Evolutionary conservation across 768 basidiomycete genomes (phyloP).

Genomic region (Tricholoma flavovirens): DNA sequence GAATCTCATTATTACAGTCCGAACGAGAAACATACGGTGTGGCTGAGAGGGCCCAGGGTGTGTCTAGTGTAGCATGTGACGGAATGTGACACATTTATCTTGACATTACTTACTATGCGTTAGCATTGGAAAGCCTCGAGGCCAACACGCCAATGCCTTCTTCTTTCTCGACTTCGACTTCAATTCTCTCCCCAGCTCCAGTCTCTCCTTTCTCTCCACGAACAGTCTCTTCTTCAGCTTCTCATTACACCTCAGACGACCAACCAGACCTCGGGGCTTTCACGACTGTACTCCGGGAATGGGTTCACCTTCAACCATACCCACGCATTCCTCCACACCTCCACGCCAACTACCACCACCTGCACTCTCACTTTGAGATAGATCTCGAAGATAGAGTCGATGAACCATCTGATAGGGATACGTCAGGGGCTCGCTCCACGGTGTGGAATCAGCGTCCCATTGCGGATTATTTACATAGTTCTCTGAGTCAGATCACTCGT

Average conservation of each 20-base stretch:
- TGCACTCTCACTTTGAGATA: slow-evolving; percentile 1
- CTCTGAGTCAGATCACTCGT: not conserved
- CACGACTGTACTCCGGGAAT: slow-evolving; percentile 61
- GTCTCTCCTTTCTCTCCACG: slow-evolving; percentile 4
- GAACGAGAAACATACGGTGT: no score
- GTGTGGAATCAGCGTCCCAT: slow-evolving; percentile 61
- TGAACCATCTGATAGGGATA: not conserved
- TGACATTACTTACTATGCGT: no score
- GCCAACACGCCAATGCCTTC: not conserved
- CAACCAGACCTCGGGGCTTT: slow-evolving; percentile 73
- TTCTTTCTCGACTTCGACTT: not conserved
- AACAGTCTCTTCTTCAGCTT: slow-evolving; percentile 16
- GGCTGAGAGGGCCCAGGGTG: no score
- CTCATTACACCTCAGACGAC: slow-evolving; percentile 56
- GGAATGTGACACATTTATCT: no score
- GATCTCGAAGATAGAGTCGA: not conserved
- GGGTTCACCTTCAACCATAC: slow-evolving; percentile 48
- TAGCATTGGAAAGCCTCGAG: no score
- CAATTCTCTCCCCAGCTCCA: not conserved
- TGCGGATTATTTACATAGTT: slow-evolving; percentile 44
- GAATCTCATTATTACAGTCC: no score
- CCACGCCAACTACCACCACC: slow-evolving; percentile 8
- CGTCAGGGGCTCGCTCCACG: slow-evolving; percentile 41
- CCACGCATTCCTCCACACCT: slow-evolving; percentile 29
- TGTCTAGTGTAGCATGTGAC: no score